phyloP scores from a whole-genome alignment of 768 basidiomycete genomes.

The Lentinula edodes region DNA sequence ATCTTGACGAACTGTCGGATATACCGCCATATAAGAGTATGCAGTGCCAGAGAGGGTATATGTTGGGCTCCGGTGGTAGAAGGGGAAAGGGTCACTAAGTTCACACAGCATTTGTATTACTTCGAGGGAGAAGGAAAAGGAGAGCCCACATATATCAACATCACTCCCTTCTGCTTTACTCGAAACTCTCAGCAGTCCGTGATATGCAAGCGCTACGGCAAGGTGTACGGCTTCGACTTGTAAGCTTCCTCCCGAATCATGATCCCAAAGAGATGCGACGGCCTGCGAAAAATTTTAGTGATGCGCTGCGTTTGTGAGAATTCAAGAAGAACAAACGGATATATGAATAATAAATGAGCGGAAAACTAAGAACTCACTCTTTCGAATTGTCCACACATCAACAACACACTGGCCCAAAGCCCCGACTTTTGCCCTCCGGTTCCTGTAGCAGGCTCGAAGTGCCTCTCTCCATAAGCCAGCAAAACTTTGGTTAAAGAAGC shows the following conservation, averaged over 20 bases:
- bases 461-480: slow-evolving; percentile 73
- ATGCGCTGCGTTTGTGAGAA: not conserved
- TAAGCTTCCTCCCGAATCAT: slow-evolving; percentile 43
- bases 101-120: not conserved
- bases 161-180: slow-evolving; percentile 79
- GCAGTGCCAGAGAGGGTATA: slow-evolving; percentile 65
- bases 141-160: slow-evolving; percentile 66
- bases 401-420: slow-evolving; percentile 76
- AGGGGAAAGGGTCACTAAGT: slow-evolving; percentile 64
- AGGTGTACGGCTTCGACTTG: slow-evolving; percentile 94
- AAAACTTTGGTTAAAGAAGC: slow-evolving; percentile 70
- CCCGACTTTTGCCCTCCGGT: slow-evolving; percentile 57
- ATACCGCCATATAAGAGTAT: slow-evolving; percentile 88
- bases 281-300: slow-evolving; percentile 45
- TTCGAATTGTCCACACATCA: slow-evolving; percentile 95
- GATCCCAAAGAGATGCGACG: slow-evolving; percentile 85
- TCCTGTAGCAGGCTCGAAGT: slow-evolving; percentile 67
- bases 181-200: slow-evolving; percentile 85
- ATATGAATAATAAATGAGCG: too few relatives aligned
- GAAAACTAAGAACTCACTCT: slow-evolving; percentile 42
- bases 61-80: slow-evolving; percentile 30
- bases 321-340: too few relatives aligned
- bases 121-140: not conserved
- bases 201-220: slow-evolving; percentile 87
- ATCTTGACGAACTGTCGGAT: slow-evolving; percentile 88